A percentile compares a stretch with the other conserved stretches of the same genome.
phyloP scores from a whole-genome alignment of 805 yeast species.

The Candida saitoana region DNA sequence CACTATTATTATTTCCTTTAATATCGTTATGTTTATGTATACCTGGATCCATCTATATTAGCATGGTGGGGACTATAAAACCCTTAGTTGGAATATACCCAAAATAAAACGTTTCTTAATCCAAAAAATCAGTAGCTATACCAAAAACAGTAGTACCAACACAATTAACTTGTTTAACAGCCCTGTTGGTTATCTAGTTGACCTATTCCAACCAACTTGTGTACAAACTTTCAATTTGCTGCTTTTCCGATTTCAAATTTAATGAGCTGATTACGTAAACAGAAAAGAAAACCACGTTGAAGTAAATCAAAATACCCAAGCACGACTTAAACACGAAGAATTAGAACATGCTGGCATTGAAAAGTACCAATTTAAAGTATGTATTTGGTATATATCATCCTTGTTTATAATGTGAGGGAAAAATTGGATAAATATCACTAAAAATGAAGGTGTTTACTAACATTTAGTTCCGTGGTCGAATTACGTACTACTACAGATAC shows the following conservation, averaged over 20 bases:
- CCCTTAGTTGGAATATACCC: neutral
- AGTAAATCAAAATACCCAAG: conserved; percentile 1
- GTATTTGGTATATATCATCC: no score
- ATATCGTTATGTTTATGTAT: neutral
- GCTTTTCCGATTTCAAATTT: no score
- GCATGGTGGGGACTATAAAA: neutral
- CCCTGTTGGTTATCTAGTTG: conserved; percentile 2
- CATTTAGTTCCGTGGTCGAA: conserved; percentile 41
- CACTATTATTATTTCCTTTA: neutral
- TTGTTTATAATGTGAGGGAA: no score
- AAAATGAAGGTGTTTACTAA: neutral
- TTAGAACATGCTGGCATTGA: conserved; percentile 7
- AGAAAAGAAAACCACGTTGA: neutral
- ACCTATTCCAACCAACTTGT: neutral
- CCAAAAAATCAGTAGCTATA: neutral
- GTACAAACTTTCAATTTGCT: no score
- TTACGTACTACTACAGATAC: conserved; percentile 51
- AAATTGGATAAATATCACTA: neutral
- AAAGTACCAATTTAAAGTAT: conserved; percentile 27
- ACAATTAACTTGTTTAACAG: neutral
- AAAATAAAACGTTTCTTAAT: no score
- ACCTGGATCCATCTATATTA: conserved; percentile 3
- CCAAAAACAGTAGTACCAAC: neutral
- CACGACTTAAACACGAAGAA: neutral
- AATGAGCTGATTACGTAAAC: no score